Percentiles rank a stretch among this genome's conserved stretches.
Conservation (phyloP, 768 basidiomycete genomes). For the Heimioporus sp. region DNA sequence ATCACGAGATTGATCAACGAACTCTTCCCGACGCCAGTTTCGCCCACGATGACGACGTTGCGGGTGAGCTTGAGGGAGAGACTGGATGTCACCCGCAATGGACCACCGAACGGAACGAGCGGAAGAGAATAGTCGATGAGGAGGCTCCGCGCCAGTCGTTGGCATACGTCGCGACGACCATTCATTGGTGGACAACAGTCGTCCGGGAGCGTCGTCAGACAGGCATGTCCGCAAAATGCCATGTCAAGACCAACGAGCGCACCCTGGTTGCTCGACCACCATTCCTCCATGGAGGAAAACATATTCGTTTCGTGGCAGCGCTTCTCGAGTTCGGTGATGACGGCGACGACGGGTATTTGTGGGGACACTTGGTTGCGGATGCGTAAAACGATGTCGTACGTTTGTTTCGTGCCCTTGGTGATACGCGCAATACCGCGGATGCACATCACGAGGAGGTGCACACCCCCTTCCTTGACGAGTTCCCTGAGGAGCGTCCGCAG, state of each 20-base stretch:
- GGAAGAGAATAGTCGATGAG: constrained; percentile 21
- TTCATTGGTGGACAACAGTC: constrained; percentile 14
- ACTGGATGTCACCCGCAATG: constrained; percentile 7
- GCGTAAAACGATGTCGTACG: constrained; percentile 13
- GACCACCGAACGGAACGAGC: not conserved
- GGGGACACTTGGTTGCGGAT: constrained; percentile 21
- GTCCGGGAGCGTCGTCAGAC: constrained; percentile 23
- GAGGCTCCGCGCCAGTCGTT: constrained; percentile 19
- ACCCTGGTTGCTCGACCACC: constrained; percentile 15
- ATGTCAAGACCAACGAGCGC: constrained; percentile 5
- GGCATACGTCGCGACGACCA: constrained; percentile 17
- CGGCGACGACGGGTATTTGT: constrained; percentile 21
- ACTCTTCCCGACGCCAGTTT: constrained; percentile 31
- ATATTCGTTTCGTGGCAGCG: constrained; percentile 8
- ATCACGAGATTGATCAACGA: constrained; percentile 18
- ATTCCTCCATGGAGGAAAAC: constrained; percentile 21
- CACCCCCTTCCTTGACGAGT: constrained; percentile 20
- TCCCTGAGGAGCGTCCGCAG: constrained; percentile 17
- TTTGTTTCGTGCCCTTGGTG: constrained; percentile 22
- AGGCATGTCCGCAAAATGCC: constrained; percentile 19
- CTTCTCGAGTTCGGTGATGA: constrained; percentile 27
- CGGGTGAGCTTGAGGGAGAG: constrained; percentile 16
- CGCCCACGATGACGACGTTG: constrained; percentile 41
- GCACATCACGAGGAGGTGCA: constrained; percentile 25
- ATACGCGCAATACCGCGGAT: constrained; percentile 20